Conservation (phyloP, 2,329 filamentous ascomycete genomes). For the Aspergillus tubingensis region DNA sequence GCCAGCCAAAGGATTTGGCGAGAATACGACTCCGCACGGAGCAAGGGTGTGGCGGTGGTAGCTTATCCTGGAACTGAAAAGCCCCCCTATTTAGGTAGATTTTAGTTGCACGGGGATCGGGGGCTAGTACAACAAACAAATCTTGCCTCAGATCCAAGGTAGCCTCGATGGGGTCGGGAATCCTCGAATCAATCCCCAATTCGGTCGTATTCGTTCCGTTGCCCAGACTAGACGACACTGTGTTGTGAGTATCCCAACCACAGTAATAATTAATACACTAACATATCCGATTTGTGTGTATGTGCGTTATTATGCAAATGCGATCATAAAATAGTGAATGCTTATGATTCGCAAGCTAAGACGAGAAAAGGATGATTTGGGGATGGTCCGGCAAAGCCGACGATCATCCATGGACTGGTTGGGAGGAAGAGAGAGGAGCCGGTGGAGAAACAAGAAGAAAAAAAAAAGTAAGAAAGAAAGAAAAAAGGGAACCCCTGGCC, state of each 20-base stretch:
- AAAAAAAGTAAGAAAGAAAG: not conserved
- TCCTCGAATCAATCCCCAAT: too few relatives aligned
- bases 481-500: slow-evolving; percentile 14
- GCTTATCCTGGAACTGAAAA: not conserved
- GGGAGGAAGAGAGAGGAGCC: not conserved
- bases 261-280: not conserved
- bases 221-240: not conserved
- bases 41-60: not conserved
- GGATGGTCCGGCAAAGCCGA: not conserved
- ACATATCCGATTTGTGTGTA: not conserved
- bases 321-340: not conserved
- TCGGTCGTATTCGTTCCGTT: slow-evolving; percentile 1
- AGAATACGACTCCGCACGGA: not conserved
- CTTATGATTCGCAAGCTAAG: not conserved
- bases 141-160: too few relatives aligned
- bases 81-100: not conserved
- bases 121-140: not conserved
- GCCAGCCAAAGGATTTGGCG: not conserved
- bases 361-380: not conserved
- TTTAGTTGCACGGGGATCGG: not conserved
- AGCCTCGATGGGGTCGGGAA: too few relatives aligned
- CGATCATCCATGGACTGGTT: not conserved
- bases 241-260: not conserved
- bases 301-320: not conserved
- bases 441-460: not conserved